Base-by-base conservation (phyloP, 1,139 yeast species). In the Yamadazyma oceani region DNA sequence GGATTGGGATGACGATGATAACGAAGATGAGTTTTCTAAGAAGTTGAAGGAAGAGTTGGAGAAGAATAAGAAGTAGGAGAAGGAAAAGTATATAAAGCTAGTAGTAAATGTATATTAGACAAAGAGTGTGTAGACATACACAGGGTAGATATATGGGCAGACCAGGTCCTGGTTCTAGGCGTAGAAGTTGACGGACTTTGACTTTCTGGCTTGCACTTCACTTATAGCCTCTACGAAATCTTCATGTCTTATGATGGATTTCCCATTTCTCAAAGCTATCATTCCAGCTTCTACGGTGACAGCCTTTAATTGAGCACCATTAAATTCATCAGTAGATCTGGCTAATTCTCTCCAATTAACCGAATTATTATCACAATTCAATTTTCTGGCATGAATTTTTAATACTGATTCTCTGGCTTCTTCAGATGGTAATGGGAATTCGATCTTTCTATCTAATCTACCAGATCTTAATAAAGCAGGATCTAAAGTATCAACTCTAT, bases 281-380 rank as follows among this genome's bases (percentile, higher is more conserved):
- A 92, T 94, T 57, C 98, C 99, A 2, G 98, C 98, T 64, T 92
- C 99, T 16, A 92, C 98, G 7, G 97, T 89, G 21, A 92, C 98
- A 0, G 97, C 97, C 69, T 92, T 92, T 60, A 92, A 75, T 66
- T 94, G 97, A 1, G 99, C 99, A 57, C 98, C 98, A 55, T 92
- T 92, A 64, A 92, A 92, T 64, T 92, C 99, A 62, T 92, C 98
- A 0, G 98, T 92, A 11, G 96, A 86, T 58, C 98, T 79, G 4
- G 99, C 97, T 60, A 92, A 77, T 68, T 92, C 98, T 62, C 90
- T 86, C 98, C 98, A 94, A 67, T 92, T 92, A 49, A 92, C 89
- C 32, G 87, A 83, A 37, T 52, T 55, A 51, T 86, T 87, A 60
- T 90, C 97, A 44, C 90, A 86, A 38, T 95, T 87, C 85, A 92